phyloP scores from a whole-genome alignment of 2,329 filamentous ascomycete genomes.

The Escovopsis weberi region DNA sequence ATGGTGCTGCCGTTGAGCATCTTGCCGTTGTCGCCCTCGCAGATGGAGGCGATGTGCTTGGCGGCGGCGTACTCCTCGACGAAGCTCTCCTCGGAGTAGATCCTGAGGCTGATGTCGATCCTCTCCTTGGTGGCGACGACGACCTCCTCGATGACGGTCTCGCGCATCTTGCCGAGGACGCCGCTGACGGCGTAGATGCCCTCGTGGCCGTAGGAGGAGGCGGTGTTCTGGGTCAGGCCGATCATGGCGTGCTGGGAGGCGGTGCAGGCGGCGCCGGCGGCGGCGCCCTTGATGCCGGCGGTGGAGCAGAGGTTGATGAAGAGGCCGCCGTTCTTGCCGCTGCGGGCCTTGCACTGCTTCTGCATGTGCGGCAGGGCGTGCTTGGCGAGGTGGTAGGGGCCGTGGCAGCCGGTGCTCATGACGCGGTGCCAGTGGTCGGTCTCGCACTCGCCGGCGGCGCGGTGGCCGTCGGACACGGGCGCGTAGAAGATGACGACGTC shows the following conservation, averaged over 20 bases:
- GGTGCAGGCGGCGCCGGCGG: slow-evolving; percentile 33
- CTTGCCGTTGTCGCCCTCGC: slow-evolving; percentile 14
- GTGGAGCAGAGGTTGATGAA: slow-evolving; percentile 40
- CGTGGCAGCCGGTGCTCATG: slow-evolving; percentile 39
- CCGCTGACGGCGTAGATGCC: slow-evolving; percentile 38
- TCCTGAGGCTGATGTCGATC: slow-evolving; percentile 13
- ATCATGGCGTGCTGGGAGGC: slow-evolving; percentile 38
- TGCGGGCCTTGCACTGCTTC: neutral
- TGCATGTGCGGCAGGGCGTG: slow-evolving; percentile 26
- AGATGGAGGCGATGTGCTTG: slow-evolving; percentile 23
- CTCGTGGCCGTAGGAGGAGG: slow-evolving; percentile 37
- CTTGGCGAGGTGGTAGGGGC: slow-evolving; percentile 36
- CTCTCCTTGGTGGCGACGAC: slow-evolving; percentile 9
- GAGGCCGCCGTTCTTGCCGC: slow-evolving; percentile 18
- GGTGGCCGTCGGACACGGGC: slow-evolving; percentile 41
- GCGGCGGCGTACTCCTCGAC: slow-evolving; percentile 32
- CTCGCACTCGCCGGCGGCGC: slow-evolving; percentile 32
- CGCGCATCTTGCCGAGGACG: slow-evolving; percentile 27
- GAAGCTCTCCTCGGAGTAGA: slow-evolving; percentile 13
- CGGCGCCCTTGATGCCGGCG: slow-evolving; percentile 26
- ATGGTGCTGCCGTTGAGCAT: slow-evolving; percentile 22
- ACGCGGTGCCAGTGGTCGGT: slow-evolving; percentile 36
- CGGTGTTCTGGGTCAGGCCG: slow-evolving; percentile 42
- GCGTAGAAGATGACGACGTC: slow-evolving; percentile 47
- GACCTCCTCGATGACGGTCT: neutral